phyloP scores from a whole-genome alignment of 2,329 filamentous ascomycete species.

The Colletotrichum theobromicola region DNA sequence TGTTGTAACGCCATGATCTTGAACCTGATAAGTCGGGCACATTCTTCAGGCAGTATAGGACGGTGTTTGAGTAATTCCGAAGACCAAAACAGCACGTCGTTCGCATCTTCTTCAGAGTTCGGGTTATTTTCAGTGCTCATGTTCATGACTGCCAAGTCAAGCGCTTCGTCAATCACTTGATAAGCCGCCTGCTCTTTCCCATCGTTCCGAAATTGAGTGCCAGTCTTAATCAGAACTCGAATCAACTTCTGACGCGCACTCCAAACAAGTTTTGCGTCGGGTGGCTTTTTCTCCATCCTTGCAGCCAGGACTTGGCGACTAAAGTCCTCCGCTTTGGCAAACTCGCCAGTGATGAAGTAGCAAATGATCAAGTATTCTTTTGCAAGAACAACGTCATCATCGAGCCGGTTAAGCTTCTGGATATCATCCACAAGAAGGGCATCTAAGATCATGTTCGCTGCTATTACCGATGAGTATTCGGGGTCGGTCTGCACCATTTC shows the following conservation, averaged over 20 bases:
- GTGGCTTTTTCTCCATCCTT: neutral
- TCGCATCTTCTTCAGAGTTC: neutral
- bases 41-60: neutral
- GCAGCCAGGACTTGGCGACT: neutral
- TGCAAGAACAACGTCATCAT: neutral
- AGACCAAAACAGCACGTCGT: neutral
- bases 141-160: neutral
- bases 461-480: neutral
- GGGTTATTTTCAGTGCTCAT: neutral
- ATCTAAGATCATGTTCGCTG: neutral
- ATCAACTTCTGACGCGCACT: neutral
- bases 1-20: neutral
- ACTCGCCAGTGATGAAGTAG: neutral
- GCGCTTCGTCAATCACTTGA: neutral
- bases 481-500: neutral
- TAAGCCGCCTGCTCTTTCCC: neutral
- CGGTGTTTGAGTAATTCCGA: neutral
- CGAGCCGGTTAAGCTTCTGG: neutral
- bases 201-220: neutral
- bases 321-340: neutral
- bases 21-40: neutral
- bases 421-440: neutral
- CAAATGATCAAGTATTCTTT: neutral
- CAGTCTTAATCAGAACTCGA: neutral
- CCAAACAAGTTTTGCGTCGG: neutral